A percentile compares a stretch with the other conserved stretches of the same genome.
Conservation (phyloP, 2,329 filamentous ascomycete species). For the Davidsoniella virescens region DNA sequence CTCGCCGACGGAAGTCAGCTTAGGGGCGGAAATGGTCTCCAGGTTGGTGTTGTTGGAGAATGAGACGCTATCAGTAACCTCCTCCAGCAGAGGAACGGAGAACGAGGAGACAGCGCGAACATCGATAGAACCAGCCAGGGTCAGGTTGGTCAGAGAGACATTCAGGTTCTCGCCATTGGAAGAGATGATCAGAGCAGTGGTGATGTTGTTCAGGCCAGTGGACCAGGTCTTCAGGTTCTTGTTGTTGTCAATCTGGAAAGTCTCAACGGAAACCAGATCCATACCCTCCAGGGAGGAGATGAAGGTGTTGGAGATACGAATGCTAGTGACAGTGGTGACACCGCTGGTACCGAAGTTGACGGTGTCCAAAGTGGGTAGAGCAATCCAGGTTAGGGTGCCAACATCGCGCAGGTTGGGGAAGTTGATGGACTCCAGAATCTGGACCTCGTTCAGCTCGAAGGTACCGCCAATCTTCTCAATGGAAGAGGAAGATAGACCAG, state of each 20-base stretch:
- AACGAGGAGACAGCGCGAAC: constrained; percentile 65
- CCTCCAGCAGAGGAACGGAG: constrained; percentile 52
- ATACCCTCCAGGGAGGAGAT: constrained; percentile 66
- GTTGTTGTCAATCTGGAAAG: constrained; percentile 85
- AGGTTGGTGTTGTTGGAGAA: constrained; percentile 66
- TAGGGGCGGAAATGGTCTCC: constrained; percentile 42
- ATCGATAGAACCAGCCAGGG: constrained; percentile 32
- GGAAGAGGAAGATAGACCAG: constrained; percentile 41
- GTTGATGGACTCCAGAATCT: constrained; percentile 48
- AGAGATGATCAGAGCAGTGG: constrained; percentile 51
- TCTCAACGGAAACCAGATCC: constrained; percentile 54
- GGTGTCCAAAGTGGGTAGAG: constrained; percentile 44
- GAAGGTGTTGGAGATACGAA: constrained; percentile 75
- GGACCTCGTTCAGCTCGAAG: constrained; percentile 56
- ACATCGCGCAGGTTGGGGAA: constrained; percentile 51
- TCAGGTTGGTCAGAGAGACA: constrained; percentile 62
- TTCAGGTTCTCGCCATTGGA: constrained; percentile 63
- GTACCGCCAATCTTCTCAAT: constrained; percentile 49
- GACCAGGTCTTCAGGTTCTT: constrained; percentile 56
- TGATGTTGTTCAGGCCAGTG: constrained; percentile 64
- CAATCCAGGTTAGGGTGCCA: constrained; percentile 51
- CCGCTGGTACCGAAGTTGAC: constrained; percentile 34
- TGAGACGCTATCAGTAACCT: constrained; percentile 63
- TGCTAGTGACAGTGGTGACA: constrained; percentile 48
- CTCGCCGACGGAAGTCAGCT: constrained; percentile 50